Conservation (phyloP, 2,329 filamentous ascomycete species). For the Thielaviopsis cerberus region DNA sequence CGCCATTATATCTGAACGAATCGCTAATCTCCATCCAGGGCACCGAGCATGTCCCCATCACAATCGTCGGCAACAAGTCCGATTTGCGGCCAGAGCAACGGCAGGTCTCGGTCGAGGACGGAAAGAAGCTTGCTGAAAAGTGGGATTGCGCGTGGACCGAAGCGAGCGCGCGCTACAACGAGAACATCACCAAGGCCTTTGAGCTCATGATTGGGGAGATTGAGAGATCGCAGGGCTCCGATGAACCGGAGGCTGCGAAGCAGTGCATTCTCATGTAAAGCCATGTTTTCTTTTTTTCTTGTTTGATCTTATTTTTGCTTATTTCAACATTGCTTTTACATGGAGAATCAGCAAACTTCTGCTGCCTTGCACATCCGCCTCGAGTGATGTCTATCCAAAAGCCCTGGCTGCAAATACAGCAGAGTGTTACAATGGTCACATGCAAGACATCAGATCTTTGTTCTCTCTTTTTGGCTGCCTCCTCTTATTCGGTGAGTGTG, state of each 20-base stretch:
- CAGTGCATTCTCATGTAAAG: slow-evolving; percentile 76
- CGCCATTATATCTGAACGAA: neutral
- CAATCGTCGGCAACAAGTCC: slow-evolving; percentile 93
- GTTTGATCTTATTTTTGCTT: neutral
- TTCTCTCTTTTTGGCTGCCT: neutral
- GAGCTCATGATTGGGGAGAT: slow-evolving; percentile 89
- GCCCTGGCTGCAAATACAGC: neutral
- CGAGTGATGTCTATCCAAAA: neutral
- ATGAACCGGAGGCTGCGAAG: slow-evolving; percentile 58
- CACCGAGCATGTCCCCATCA: slow-evolving; percentile 77
- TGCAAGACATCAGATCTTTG: neutral
- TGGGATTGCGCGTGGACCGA: slow-evolving; percentile 89
- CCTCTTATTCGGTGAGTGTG: neutral
- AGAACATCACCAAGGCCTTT: slow-evolving; percentile 83
- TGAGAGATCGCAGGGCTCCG: slow-evolving; percentile 81
- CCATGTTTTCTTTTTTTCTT: neutral
- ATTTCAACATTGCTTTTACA: neutral
- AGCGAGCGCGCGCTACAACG: slow-evolving; percentile 81
- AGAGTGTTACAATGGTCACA: neutral
- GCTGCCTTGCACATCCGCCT: neutral
- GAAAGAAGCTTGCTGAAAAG: slow-evolving; percentile 66
- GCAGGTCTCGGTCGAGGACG: slow-evolving; percentile 73
- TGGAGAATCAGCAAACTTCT: neutral
- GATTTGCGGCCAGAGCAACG: slow-evolving; percentile 84
- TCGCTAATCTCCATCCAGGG: slow-evolving; percentile 36